Base-by-base conservation (phyloP, 306 rosid genomes). In the Benincasa hispida region DNA sequence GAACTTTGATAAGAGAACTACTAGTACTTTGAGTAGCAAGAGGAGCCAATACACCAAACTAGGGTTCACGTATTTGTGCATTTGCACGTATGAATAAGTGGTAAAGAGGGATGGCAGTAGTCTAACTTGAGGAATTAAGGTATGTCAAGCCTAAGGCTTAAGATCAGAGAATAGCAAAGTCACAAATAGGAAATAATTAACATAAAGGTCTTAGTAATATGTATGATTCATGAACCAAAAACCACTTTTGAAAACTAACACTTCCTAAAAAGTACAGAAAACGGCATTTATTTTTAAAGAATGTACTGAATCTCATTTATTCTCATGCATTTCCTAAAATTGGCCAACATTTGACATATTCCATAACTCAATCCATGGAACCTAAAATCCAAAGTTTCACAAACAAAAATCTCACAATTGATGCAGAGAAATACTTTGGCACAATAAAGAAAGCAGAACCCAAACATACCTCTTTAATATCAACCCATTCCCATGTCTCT, bases 401-500 rank as follows among this genome's bases (percentile, higher is more conserved):
- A 28, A 68, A 68, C 14, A 69, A 6, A 24, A 42, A 45, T 22
- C 37, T 24, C 74, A 22, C 39, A 18, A 48, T 10, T 22, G 55
- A 10, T 14, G 37, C 57, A 69, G 41, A 17, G 24, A 42, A 68
- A 48, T 48, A 19, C 5, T 72, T 72, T 50, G 25, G 14, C 41
- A 19, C 27, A 6, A 63, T 35, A 76, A 17, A 50, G 48, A 5
- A 79, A 18, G 41, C 50, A 76, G 30, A 8, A 30, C 27, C 22
- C n/a, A 48, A 68, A 35, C 65, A 27, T 82, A 87, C 90, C 88
- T 87, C 90, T 78, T 84, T 87, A 63, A 87, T 82, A 80, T 87
- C 79, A 56, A 87, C 87, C 88, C 91, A 87, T 80, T 87, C 91
- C 91, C 91, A 87, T 13, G 91, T 87, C 78, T 87, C 91, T 18